phyloP scores from a whole-genome alignment of 2,329 filamentous ascomycete species.

The Aspergillus texensis region DNA sequence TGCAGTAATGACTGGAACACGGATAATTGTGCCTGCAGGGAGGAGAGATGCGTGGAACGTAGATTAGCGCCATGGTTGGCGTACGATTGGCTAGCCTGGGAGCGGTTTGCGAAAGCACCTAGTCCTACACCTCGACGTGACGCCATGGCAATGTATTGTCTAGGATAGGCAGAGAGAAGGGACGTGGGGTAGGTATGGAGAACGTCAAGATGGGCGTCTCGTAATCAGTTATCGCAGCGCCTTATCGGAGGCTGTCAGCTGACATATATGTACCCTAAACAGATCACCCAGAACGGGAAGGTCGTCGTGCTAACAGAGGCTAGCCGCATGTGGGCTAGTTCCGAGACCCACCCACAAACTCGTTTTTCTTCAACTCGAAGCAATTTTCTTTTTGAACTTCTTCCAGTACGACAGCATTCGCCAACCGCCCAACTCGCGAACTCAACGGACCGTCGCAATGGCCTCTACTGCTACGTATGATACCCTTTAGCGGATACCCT shows the following conservation, averaged over 20 bases:
- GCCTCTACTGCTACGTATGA: slow-evolving; percentile 65
- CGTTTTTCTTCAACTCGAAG: slow-evolving; percentile 20
- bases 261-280: slow-evolving; percentile 26
- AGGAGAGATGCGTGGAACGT: slow-evolving; percentile 80
- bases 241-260: slow-evolving; percentile 23
- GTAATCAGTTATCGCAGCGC: background rate
- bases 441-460: slow-evolving; percentile 57
- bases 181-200: background rate
- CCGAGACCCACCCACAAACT: slow-evolving; percentile 36
- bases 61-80: slow-evolving; percentile 85
- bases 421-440: slow-evolving; percentile 44
- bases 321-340: slow-evolving; percentile 27
- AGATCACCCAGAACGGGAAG: slow-evolving; percentile 13
- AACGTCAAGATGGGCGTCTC: background rate
- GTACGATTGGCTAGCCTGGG: slow-evolving; percentile 84
- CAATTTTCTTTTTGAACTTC: slow-evolving; percentile 23
- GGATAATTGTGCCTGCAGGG: slow-evolving; percentile 87
- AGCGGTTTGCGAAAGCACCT: slow-evolving; percentile 83
- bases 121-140: slow-evolving; percentile 73
- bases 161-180: background rate
- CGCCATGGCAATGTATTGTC: slow-evolving; percentile 39
- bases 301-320: background rate
- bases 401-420: slow-evolving; percentile 39
- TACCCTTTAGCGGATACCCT: slow-evolving; percentile 39
- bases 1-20: slow-evolving; percentile 95